Percentiles rank a stretch among this genome's conserved stretches.
These are phyloP conservation scores for Jaltomata sinuosa DNA, from an alignment of 257 asterid genomes.

Conservation along the genomic window DNA sequence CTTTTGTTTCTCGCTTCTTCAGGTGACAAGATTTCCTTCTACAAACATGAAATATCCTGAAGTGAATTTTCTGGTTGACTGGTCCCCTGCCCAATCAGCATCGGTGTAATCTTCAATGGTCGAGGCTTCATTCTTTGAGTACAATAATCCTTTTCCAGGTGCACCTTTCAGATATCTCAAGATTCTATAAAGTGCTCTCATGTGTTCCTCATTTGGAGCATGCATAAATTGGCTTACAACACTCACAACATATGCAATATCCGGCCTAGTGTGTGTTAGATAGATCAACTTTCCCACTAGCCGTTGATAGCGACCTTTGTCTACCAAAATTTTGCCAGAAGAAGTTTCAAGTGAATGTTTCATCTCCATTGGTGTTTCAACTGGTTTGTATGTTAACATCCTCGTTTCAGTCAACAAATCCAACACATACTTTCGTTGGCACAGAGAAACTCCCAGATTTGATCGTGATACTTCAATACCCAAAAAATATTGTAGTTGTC, in stretches of 20 bases:
- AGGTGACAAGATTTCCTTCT: background rate
- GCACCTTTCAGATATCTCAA: too few species aligned
- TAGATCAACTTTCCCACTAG: background rate
- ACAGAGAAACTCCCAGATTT: too few species aligned
- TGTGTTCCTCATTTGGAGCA: too few species aligned
- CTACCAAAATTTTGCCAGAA: background rate
- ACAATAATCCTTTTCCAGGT: background rate
- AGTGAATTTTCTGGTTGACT: background rate
- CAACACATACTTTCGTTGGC: too few species aligned
- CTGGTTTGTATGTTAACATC: background rate
- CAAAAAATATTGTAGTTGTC: too few species aligned
- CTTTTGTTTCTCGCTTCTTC: too few species aligned
- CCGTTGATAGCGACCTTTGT: background rate
- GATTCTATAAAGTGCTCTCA: too few species aligned
- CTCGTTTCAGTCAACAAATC: too few species aligned
- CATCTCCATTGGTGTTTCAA: background rate
- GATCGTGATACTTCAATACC: too few species aligned
- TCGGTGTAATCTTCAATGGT: background rate
- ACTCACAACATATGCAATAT: too few species aligned
- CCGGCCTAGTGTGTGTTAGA: background rate
- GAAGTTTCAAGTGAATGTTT: background rate
- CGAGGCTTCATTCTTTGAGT: background rate
- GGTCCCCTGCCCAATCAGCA: background rate
- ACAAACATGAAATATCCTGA: background rate
- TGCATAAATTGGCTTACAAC: too few species aligned